Evolutionary conservation across 192 early-diverging fungal genomes (phyloP).

Genomic region (Linnemannia schmuckeri): DNA sequence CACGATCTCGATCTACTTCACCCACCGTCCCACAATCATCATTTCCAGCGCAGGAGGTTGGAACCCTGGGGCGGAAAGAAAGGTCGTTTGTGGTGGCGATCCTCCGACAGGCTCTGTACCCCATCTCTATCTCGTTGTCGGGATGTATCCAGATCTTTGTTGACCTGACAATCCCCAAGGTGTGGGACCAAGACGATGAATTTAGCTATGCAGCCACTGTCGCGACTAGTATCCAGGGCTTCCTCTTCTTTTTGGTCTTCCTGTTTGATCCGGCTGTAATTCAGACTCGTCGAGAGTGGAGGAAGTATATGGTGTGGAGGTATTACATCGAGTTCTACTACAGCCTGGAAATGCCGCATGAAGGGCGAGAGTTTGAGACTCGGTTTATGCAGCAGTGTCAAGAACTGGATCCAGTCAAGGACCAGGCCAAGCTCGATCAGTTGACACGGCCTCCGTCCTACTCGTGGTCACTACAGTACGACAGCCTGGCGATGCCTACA

Average conservation of each 20-base stretch:
- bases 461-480: slow-evolving; percentile 45
- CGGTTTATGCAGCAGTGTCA: slow-evolving; percentile 33
- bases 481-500: slow-evolving; percentile 24
- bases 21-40: neutral
- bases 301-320: slow-evolving; percentile 49
- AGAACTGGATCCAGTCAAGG: slow-evolving; percentile 4
- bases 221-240: slow-evolving; percentile 44
- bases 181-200: neutral
- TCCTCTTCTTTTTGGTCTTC: slow-evolving; percentile 50
- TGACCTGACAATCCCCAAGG: slow-evolving; percentile 18
- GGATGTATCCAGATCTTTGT: slow-evolving; percentile 47
- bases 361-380: slow-evolving; percentile 36
- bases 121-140: slow-evolving; percentile 38
- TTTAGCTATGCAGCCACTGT: slow-evolving; percentile 25
- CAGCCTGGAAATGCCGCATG: slow-evolving; percentile 39
- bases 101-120: slow-evolving; percentile 47
- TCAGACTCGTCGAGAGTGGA: slow-evolving; percentile 32
- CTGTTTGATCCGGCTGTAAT: slow-evolving; percentile 49
- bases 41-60: neutral
- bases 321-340: slow-evolving; percentile 53
- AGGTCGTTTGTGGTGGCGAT: slow-evolving; percentile 32
- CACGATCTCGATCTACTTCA: neutral
- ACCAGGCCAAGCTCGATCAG: slow-evolving; percentile 10
- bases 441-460: slow-evolving; percentile 35
- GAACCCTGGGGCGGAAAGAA: slow-evolving; percentile 11